These are phyloP conservation scores for Cymbopogon citratus DNA, from an alignment of 176 grass and related monocot genomes.

Conservation along the genomic window DNA sequence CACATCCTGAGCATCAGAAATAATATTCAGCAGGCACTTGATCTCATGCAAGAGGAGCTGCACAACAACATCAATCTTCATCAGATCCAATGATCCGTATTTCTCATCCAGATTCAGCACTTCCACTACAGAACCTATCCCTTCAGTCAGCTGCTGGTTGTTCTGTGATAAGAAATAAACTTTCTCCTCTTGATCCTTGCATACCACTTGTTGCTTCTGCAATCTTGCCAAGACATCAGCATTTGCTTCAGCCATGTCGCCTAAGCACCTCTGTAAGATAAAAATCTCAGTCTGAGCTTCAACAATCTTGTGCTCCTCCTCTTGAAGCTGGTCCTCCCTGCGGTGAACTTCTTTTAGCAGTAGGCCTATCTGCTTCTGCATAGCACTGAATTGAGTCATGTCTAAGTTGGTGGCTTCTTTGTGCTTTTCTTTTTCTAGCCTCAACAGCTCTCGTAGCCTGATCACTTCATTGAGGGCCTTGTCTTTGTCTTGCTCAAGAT, in stretches of 20 bases:
- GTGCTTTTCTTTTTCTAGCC: conserved; percentile 52
- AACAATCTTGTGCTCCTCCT: conserved; percentile 53
- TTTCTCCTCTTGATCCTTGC: conserved; percentile 38
- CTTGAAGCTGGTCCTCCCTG: conserved; percentile 56
- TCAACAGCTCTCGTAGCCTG: conserved; percentile 46
- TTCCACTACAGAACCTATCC: conserved; percentile 61
- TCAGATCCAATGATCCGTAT: conserved; percentile 58
- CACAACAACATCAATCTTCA: conserved; percentile 83
- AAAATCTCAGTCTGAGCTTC: conserved; percentile 71
- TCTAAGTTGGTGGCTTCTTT: conserved; percentile 40
- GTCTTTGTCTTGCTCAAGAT: conserved; percentile 69
- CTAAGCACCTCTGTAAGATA: conserved; percentile 69
- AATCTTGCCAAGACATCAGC: conserved; percentile 23
- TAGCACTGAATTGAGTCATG: conserved; percentile 40
- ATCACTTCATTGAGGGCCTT: conserved; percentile 28
- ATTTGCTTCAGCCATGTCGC: conserved; percentile 57
- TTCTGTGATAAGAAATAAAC: conserved; percentile 30
- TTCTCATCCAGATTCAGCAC: conserved; percentile 75
- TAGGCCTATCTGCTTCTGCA: conserved; percentile 46
- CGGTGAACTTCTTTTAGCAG: conserved; percentile 44
- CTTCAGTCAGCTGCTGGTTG: conserved; percentile 53
- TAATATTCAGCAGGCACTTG: conserved; percentile 55
- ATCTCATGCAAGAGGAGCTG: conserved; percentile 94
- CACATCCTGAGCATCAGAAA: conserved; percentile 79
- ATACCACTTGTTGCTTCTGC: conserved; percentile 39